A percentile compares a stretch with the other conserved stretches of the same genome.
Evolutionary conservation across 106 monocot genomes (phyloP).

Genomic region (Gastrodia elata): DNA sequence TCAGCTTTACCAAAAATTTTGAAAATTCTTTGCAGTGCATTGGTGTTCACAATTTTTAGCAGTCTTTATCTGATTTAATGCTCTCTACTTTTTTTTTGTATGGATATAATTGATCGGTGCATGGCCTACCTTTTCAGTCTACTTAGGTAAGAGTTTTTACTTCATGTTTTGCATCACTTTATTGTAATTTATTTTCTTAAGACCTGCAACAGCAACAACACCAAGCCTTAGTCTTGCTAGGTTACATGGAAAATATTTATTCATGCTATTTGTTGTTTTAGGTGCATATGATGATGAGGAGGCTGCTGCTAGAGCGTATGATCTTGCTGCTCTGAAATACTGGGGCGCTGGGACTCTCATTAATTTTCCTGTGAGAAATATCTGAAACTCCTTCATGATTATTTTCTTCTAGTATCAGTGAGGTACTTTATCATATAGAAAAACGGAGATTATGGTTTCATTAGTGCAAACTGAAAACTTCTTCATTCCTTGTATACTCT

Average conservation of each 20-base stretch:
- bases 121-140: constrained; percentile 40
- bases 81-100: constrained; percentile 28
- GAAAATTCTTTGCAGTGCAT: background rate
- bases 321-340: constrained; percentile 97
- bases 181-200: background rate
- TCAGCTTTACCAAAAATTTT: background rate
- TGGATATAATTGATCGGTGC: constrained; percentile 18
- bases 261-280: constrained; percentile 20
- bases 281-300: constrained; percentile 99
- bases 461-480: constrained; percentile 1
- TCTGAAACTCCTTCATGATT: background rate
- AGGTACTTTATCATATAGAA: background rate
- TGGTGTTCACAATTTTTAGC: background rate
- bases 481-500: background rate
- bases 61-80: background rate
- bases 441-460: background rate
- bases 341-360: constrained; percentile 99
- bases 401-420: constrained; percentile 3
- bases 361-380: constrained; percentile 81
- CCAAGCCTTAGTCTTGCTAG: no score
- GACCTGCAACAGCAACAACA: no score
- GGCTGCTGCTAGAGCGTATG: constrained; percentile 98
- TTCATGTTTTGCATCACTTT: constrained; percentile 1
- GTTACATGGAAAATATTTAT: constrained; percentile 1
- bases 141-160: constrained; percentile 53